A percentile compares a stretch with the other conserved stretches of the same genome.
phyloP scores from a whole-genome alignment of 1,284 basidiomycete genomes.

The Ustilago lituana region DNA sequence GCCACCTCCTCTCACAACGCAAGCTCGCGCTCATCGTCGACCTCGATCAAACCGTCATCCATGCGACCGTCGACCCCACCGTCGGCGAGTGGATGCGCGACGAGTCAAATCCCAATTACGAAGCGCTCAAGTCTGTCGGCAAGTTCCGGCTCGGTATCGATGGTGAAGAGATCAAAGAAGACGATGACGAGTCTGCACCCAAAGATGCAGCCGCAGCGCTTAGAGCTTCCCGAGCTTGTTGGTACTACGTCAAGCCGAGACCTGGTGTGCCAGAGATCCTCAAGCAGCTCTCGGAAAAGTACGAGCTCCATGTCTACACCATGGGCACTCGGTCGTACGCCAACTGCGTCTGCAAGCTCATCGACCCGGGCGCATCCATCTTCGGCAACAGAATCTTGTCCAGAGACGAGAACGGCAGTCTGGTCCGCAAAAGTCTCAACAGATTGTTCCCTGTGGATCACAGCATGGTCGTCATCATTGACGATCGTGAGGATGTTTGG shows the following conservation, averaged over 20 bases:
- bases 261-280: constrained; percentile 88
- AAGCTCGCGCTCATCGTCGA: constrained; percentile 96
- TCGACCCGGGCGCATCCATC: constrained; percentile 85
- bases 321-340: constrained; percentile 99
- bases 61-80: constrained; percentile 97
- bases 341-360: constrained; percentile 89
- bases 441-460: constrained; percentile 90
- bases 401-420: constrained; percentile 82
- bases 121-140: constrained; percentile 82
- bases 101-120: constrained; percentile 85
- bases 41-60: constrained; percentile 97
- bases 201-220: constrained; percentile 18
- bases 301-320: constrained; percentile 99
- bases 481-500: constrained; percentile 98
- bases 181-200: constrained; percentile 26
- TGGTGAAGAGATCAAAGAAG: constrained; percentile 70
- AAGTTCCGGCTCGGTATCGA: constrained; percentile 86
- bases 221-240: constrained; percentile 72
- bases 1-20: constrained; percentile 78
- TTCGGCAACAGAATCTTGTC: constrained; percentile 90
- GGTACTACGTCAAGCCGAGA: constrained; percentile 94
- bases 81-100: constrained; percentile 96
- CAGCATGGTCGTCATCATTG: constrained; percentile 98
- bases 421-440: constrained; percentile 89
- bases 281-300: constrained; percentile 76